A percentile compares a stretch with the other conserved stretches of the same genome.
phyloP scores from a whole-genome alignment of 345 rosid genomes.

The Cardiospermum halicacabum region DNA sequence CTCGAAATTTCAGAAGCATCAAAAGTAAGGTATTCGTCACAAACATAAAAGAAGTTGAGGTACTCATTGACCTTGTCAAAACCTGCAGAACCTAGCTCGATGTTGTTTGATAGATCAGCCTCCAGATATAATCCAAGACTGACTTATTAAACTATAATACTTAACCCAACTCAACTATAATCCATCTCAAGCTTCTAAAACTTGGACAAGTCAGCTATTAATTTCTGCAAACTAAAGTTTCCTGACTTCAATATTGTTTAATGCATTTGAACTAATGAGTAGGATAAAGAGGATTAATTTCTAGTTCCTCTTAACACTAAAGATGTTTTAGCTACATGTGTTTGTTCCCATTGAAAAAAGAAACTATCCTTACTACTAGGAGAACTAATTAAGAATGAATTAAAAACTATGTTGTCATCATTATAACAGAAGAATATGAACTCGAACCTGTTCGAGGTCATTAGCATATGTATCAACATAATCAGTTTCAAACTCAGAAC shows the following conservation, averaged over 20 bases:
- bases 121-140: slow-evolving; percentile 37
- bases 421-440: no score
- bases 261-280: neutral
- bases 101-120: slow-evolving; percentile 55
- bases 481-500: slow-evolving; percentile 45
- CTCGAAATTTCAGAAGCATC: slow-evolving; percentile 51
- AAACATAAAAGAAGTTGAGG: slow-evolving; percentile 59
- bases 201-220: neutral
- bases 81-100: slow-evolving; percentile 35
- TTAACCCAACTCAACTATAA: neutral
- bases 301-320: neutral
- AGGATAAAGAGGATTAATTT: neutral
- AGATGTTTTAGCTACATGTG: neutral
- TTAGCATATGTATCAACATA: slow-evolving; percentile 43
- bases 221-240: no score
- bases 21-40: slow-evolving; percentile 43
- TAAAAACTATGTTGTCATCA: no score
- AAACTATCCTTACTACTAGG: neutral
- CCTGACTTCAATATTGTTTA: neutral
- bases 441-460: slow-evolving; percentile 58
- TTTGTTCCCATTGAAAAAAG: neutral
- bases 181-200: neutral
- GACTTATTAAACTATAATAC: neutral
- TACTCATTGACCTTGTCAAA: slow-evolving; percentile 62
- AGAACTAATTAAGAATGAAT: no score